phyloP scores from a whole-genome alignment of 768 basidiomycete genomes.

The Tricholoma terreum region DNA sequence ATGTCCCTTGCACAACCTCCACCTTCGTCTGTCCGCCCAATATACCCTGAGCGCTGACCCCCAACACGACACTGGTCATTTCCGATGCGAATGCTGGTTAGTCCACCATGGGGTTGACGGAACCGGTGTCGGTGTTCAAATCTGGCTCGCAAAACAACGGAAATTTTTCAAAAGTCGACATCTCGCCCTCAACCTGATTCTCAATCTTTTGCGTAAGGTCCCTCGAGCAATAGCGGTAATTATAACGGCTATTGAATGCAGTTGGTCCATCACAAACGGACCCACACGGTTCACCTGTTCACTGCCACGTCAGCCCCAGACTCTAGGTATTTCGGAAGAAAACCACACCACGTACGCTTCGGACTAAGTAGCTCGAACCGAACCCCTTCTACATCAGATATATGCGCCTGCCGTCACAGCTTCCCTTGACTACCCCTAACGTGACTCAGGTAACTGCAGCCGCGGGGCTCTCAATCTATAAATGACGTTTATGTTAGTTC shows the following conservation, averaged over 20 bases:
- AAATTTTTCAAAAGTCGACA: slow-evolving; percentile 71
- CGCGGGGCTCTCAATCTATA: slow-evolving; percentile 56
- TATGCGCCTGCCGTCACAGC: slow-evolving; percentile 83
- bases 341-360: slow-evolving; percentile 20
- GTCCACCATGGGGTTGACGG: too few species aligned
- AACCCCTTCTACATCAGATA: slow-evolving; percentile 84
- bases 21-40: too few species aligned
- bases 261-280: slow-evolving; percentile 94
- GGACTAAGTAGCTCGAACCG: not conserved
- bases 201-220: too few species aligned
- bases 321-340: slow-evolving; percentile 40
- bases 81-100: slow-evolving; percentile 86
- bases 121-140: too few species aligned
- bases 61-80: slow-evolving; percentile 75
- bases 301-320: slow-evolving; percentile 52
- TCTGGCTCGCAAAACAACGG: too few species aligned
- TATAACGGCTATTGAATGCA: slow-evolving; percentile 88
- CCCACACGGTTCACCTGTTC: too few species aligned
- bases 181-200: slow-evolving; percentile 83
- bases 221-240: too few species aligned
- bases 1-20: too few species aligned
- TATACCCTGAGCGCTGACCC: too few species aligned
- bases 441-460: slow-evolving; percentile 85
- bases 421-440: slow-evolving; percentile 85
- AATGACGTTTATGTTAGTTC: too few species aligned